phyloP scores from a whole-genome alignment of 2,329 filamentous ascomycete species.

The Pestalotiopsis fici region DNA sequence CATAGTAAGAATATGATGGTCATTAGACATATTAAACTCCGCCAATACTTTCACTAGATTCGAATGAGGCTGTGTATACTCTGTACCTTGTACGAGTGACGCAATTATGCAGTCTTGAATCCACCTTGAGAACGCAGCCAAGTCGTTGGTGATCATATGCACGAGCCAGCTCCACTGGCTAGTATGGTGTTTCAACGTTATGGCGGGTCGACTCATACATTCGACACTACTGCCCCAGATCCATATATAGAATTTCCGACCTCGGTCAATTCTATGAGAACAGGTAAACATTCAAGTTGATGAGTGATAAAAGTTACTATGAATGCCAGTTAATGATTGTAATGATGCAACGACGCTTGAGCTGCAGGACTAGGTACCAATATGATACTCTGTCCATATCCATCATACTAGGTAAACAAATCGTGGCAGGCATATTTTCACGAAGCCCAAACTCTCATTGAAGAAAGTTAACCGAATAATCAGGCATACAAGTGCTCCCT shows the following conservation, averaged over 20 bases:
- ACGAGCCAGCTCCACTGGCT: background rate
- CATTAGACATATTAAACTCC: background rate
- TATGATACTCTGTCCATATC: too few species aligned
- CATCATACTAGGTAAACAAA: too few species aligned
- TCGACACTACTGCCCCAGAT: background rate
- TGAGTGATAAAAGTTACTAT: too few species aligned
- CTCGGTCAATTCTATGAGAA: background rate
- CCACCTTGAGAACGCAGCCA: background rate
- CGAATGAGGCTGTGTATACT: background rate
- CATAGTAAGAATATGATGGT: background rate
- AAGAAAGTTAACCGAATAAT: background rate
- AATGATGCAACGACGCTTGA: too few species aligned
- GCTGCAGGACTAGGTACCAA: too few species aligned
- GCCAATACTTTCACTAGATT: background rate
- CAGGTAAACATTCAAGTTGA: background rate
- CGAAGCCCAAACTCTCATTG: too few species aligned
- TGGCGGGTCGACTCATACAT: background rate
- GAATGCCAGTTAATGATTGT: too few species aligned
- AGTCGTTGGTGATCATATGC: background rate
- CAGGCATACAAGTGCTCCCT: background rate
- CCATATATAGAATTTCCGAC: background rate
- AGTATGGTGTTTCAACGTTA: background rate
- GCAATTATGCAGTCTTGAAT: background rate
- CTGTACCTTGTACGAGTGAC: background rate
- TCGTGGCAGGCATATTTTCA: too few species aligned